A percentile compares a stretch with the other conserved stretches of the same genome.
These are phyloP conservation scores for Aureobasidium subglaciale DNA, from an alignment of 2,329 filamentous ascomycete genomes.

Conservation along the genomic window DNA sequence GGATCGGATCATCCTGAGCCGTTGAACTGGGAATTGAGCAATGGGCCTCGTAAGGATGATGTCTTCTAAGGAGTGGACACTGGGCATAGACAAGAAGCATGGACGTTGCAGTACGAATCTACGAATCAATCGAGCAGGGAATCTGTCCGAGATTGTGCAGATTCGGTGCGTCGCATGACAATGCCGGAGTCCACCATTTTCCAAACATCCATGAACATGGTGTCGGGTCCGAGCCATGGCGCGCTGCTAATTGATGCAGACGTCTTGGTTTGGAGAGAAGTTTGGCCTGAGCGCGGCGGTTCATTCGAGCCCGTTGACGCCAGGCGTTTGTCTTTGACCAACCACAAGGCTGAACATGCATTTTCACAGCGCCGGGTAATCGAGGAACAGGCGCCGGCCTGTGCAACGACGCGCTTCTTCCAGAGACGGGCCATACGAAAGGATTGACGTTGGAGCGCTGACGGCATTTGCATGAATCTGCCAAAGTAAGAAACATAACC, in stretches of 20 bases:
- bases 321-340: conserved; percentile 5
- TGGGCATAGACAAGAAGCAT: conserved; percentile 8
- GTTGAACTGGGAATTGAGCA: conserved; percentile 8
- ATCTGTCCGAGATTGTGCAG: conserved; percentile 5
- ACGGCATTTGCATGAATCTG: conserved; percentile 11
- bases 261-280: conserved; percentile 7
- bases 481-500: background rate
- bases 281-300: conserved; percentile 8
- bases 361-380: conserved; percentile 4
- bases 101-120: conserved; percentile 10
- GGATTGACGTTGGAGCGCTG: background rate
- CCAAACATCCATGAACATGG: conserved; percentile 13
- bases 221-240: conserved; percentile 10
- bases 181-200: conserved; percentile 9
- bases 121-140: conserved; percentile 10
- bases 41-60: conserved; percentile 1
- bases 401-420: conserved; percentile 15
- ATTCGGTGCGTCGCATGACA: conserved; percentile 14
- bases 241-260: conserved; percentile 9
- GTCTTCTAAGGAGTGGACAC: background rate
- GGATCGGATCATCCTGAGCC: conserved; percentile 13
- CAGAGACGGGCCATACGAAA: background rate
- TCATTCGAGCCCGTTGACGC: background rate
- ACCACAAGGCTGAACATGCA: conserved; percentile 4
- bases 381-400: conserved; percentile 11